phyloP scores from a whole-genome alignment of 805 yeast genomes.

The Kazachstania psychrophila region DNA sequence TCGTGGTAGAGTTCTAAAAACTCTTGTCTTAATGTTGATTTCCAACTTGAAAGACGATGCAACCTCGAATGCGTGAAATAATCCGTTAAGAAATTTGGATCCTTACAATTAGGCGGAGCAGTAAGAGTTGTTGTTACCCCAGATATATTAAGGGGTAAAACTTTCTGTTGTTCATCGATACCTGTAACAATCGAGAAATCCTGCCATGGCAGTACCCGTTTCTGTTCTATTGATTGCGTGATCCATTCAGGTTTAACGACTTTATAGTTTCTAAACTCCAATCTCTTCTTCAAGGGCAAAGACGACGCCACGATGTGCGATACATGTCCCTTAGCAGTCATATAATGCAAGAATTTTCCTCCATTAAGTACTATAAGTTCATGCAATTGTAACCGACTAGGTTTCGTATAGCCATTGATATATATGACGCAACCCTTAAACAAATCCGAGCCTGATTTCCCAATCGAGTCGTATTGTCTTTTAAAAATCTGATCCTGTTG shows the following conservation, averaged over 20 bases:
- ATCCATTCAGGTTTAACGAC: conserved; percentile 85
- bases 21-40: conserved; percentile 55
- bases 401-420: conserved; percentile 85
- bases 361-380: conserved; percentile 67
- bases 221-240: conserved; percentile 45
- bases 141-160: conserved; percentile 13
- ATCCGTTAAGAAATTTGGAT: conserved; percentile 62
- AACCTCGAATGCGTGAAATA: conserved; percentile 77
- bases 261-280: conserved; percentile 55
- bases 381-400: conserved; percentile 67
- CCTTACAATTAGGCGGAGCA: conserved; percentile 45
- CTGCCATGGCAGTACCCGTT: conserved; percentile 57
- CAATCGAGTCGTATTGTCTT: conserved; percentile 10
- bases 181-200: conserved; percentile 34
- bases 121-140: background rate
- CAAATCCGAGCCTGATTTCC: conserved; percentile 35
- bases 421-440: conserved; percentile 54
- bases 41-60: conserved; percentile 86
- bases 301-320: conserved; percentile 80
- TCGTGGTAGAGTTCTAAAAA: conserved; percentile 35
- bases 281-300: conserved; percentile 65
- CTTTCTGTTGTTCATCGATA: conserved; percentile 43
- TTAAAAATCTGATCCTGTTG: conserved; percentile 18
- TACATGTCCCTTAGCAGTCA: conserved; percentile 61
- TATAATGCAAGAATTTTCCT: conserved; percentile 61